A percentile compares a stretch with the other conserved stretches of the same genome.
Conservation (phyloP, 805 yeast species). For the Starmera quercuum region DNA sequence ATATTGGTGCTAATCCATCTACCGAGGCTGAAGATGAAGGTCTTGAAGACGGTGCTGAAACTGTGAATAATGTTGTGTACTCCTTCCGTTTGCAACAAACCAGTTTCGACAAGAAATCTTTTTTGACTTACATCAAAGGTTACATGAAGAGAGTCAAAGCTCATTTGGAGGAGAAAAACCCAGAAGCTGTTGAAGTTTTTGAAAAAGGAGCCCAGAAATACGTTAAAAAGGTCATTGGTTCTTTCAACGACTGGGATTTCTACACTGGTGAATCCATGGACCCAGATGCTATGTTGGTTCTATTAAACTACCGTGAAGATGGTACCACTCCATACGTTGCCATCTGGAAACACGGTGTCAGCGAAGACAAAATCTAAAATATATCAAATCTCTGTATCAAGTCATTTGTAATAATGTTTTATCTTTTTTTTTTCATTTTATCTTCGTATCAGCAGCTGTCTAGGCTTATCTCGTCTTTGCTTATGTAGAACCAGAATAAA, state of each 20-base stretch:
- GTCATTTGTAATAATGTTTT: too few relatives aligned
- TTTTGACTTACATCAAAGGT: slow-evolving; percentile 93
- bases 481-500: too few relatives aligned
- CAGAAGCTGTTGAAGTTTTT: slow-evolving; percentile 80
- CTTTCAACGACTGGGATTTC: slow-evolving; percentile 99
- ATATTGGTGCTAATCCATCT: slow-evolving; percentile 99
- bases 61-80: slow-evolving; percentile 97
- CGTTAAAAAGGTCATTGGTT: slow-evolving; percentile 91
- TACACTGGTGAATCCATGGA: slow-evolving; percentile 99
- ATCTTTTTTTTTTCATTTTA: too few relatives aligned
- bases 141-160: slow-evolving; percentile 97
- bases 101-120: slow-evolving; percentile 95
- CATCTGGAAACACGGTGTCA: slow-evolving; percentile 98
- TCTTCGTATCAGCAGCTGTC: too few relatives aligned
- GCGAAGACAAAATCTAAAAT: slow-evolving; percentile 86
- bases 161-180: slow-evolving; percentile 79
- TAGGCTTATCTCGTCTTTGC: too few relatives aligned
- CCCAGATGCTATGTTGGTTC: slow-evolving; percentile 98
- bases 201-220: slow-evolving; percentile 97
- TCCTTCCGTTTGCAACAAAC: slow-evolving; percentile 98
- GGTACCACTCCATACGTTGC: slow-evolving; percentile 97
- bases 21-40: slow-evolving; percentile 88
- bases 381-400: too few relatives aligned
- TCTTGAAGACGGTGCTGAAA: slow-evolving; percentile 76
- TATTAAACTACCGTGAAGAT: slow-evolving; percentile 99